Conservation (phyloP, 2,329 filamentous ascomycete genomes). For the Dactylellina leptospora region DNA sequence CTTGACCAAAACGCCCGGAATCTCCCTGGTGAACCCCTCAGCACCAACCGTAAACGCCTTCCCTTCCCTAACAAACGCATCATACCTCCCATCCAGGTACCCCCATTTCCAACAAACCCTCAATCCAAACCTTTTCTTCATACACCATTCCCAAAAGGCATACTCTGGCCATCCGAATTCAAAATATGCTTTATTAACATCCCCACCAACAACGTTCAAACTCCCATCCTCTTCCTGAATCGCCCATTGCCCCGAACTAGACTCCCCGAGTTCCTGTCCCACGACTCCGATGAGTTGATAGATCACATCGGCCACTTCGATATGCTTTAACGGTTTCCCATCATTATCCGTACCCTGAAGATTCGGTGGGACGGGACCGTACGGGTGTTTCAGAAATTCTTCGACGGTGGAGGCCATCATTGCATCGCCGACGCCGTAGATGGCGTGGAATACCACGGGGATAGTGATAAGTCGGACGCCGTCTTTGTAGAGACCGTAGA, state of each 20-base stretch:
- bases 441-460: slow-evolving; percentile 35
- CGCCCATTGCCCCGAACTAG: neutral
- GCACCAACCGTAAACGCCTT: slow-evolving; percentile 6
- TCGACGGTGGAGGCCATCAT: slow-evolving; percentile 28
- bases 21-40: slow-evolving; percentile 20
- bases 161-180: slow-evolving; percentile 48
- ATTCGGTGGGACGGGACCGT: slow-evolving; percentile 41
- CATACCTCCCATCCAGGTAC: slow-evolving; percentile 29
- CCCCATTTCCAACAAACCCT: slow-evolving; percentile 31
- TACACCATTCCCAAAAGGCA: slow-evolving; percentile 39
- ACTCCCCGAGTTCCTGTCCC: slow-evolving; percentile 16
- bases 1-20: slow-evolving; percentile 18
- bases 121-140: slow-evolving; percentile 32
- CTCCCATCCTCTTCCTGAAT: neutral
- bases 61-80: slow-evolving; percentile 31
- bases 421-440: slow-evolving; percentile 39
- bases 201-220: slow-evolving; percentile 16
- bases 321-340: slow-evolving; percentile 28
- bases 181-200: slow-evolving; percentile 18
- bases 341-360: slow-evolving; percentile 24
- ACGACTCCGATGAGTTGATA: slow-evolving; percentile 19
- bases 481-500: slow-evolving; percentile 24
- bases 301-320: slow-evolving; percentile 36
- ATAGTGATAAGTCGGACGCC: slow-evolving; percentile 23
- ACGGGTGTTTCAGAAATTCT: slow-evolving; percentile 32